Evolutionary conservation across 495 filamentous ascomycete species (phyloP).

Genomic region (Xylaria venustula): DNA sequence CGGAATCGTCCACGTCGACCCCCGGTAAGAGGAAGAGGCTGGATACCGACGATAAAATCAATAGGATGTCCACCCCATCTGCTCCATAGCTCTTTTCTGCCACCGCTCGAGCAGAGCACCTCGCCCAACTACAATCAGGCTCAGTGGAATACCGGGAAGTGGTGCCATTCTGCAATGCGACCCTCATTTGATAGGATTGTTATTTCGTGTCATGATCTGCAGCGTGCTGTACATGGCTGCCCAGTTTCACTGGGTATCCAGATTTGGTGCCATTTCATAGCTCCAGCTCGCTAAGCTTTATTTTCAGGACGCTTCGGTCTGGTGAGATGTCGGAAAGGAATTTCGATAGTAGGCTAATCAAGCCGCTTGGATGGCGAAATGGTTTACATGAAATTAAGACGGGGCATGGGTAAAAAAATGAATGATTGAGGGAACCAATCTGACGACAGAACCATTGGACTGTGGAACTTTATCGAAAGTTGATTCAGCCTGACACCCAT

Average conservation of each 20-base stretch:
- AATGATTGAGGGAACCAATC: background rate
- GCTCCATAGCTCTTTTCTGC: background rate
- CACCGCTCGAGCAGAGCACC: background rate
- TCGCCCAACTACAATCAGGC: background rate
- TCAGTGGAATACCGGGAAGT: background rate
- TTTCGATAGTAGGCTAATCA: background rate
- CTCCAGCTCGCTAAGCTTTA: background rate
- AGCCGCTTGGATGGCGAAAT: background rate
- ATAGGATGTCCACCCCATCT: background rate
- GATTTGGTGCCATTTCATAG: background rate
- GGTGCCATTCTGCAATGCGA: background rate
- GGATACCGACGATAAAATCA: constrained; percentile 31
- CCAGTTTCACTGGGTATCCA: background rate
- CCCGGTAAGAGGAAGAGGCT: constrained; percentile 55
- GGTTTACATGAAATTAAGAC: constrained; percentile 16
- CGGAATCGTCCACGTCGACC: constrained; percentile 27
- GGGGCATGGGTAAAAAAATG: constrained; percentile 10
- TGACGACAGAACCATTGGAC: background rate
- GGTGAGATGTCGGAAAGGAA: background rate
- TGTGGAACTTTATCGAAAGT: background rate
- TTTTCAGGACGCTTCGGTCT: background rate
- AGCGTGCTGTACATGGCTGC: background rate
- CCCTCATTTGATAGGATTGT: background rate
- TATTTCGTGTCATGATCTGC: background rate
- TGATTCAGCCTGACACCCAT: background rate